A percentile compares a stretch with the other conserved stretches of the same genome.
phyloP scores from a whole-genome alignment of 257 asterid species.

The Ligustrum vulgare region DNA sequence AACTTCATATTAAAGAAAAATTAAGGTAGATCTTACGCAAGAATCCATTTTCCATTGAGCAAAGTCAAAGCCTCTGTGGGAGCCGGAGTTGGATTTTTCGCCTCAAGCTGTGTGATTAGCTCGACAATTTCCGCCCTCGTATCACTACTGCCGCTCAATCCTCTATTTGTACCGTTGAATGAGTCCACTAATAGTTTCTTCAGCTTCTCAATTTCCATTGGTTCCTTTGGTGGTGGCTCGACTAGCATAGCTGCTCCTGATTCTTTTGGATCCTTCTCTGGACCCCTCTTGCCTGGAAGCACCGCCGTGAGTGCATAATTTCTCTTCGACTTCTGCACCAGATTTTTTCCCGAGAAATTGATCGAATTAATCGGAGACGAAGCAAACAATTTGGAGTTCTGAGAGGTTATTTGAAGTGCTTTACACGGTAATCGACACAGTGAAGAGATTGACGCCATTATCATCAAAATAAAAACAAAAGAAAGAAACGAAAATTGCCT shows the following conservation, averaged over 20 bases:
- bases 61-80: conserved; percentile 80
- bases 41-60: conserved; percentile 95
- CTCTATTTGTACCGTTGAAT: conserved; percentile 77
- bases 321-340: conserved; percentile 11
- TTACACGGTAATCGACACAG: conserved; percentile 37
- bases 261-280: conserved; percentile 32
- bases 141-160: conserved; percentile 74
- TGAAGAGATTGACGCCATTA: conserved; percentile 66
- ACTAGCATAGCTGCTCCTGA: conserved; percentile 44
- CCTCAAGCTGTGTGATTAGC: conserved; percentile 78
- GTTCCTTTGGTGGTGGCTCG: conserved; percentile 38
- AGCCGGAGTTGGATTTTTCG: conserved; percentile 81
- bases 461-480: neutral
- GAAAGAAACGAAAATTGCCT: neutral
- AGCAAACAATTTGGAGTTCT: conserved; percentile 14
- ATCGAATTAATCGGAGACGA: conserved; percentile 31
- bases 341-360: conserved; percentile 23
- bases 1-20: neutral
- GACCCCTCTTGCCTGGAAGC: conserved; percentile 51
- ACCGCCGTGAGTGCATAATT: conserved; percentile 34
- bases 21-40: conserved; percentile 49
- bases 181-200: conserved; percentile 71
- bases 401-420: conserved; percentile 12
- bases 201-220: conserved; percentile 47
- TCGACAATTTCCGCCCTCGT: conserved; percentile 87